phyloP scores from a whole-genome alignment of 2,329 filamentous ascomycete species.

The Penicillium sp. region DNA sequence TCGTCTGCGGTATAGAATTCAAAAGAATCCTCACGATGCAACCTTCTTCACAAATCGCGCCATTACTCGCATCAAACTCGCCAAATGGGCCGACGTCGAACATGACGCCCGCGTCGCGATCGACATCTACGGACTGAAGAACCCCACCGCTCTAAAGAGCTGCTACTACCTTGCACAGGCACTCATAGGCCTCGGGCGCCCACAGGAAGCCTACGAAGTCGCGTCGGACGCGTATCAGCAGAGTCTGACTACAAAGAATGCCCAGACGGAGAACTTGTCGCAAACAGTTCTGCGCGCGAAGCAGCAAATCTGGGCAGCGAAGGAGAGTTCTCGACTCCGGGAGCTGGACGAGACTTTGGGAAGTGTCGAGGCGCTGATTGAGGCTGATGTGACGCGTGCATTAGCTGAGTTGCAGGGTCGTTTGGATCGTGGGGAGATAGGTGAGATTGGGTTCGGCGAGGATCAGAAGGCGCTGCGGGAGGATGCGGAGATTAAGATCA shows the following conservation, averaged over 20 bases:
- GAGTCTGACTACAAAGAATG: slow-evolving; percentile 63
- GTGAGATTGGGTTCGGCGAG: slow-evolving; percentile 67
- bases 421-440: slow-evolving; percentile 45
- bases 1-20: slow-evolving; percentile 59
- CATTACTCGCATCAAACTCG: slow-evolving; percentile 73
- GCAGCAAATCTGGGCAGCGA: slow-evolving; percentile 78
- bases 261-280: slow-evolving; percentile 69
- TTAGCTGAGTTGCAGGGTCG: slow-evolving; percentile 37
- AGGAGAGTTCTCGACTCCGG: slow-evolving; percentile 55
- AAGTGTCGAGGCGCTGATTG: slow-evolving; percentile 42
- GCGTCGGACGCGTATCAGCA: slow-evolving; percentile 71
- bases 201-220: slow-evolving; percentile 68
- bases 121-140: slow-evolving; percentile 54
- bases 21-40: slow-evolving; percentile 73
- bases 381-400: slow-evolving; percentile 40
- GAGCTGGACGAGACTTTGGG: slow-evolving; percentile 46
- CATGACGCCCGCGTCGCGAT: slow-evolving; percentile 76
- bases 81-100: slow-evolving; percentile 71
- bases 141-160: slow-evolving; percentile 70
- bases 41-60: slow-evolving; percentile 87
- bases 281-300: slow-evolving; percentile 75
- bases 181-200: slow-evolving; percentile 69
- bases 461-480: slow-evolving; percentile 58
- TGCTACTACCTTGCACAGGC: slow-evolving; percentile 82
- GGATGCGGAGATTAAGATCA: slow-evolving; percentile 49